Evolutionary conservation across 2,329 filamentous ascomycete genomes (phyloP).

Genomic region (Drechslerella dactyloides): DNA sequence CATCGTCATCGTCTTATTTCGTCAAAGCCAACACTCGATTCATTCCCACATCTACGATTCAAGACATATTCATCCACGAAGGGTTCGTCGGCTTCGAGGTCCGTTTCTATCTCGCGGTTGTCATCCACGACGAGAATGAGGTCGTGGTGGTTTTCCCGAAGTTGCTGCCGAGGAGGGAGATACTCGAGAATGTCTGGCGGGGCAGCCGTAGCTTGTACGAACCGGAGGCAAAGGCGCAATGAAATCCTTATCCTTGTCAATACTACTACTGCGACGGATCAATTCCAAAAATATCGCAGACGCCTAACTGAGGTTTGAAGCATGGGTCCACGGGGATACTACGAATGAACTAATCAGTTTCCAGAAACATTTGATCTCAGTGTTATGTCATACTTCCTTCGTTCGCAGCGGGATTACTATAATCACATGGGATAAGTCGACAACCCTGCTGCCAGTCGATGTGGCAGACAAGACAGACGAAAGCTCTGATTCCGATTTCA

Average conservation of each 20-base stretch:
- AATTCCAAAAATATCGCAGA: constrained; percentile 3
- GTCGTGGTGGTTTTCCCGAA: constrained; percentile 93
- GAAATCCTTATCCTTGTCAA: constrained; percentile 8
- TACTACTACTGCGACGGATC: background rate
- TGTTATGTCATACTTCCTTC: background rate
- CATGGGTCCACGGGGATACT: background rate
- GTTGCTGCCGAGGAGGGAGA: constrained; percentile 73
- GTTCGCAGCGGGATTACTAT: background rate
- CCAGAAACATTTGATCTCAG: constrained; percentile 5
- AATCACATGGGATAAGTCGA: background rate
- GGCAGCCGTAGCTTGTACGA: constrained; percentile 81
- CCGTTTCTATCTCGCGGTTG: constrained; percentile 83
- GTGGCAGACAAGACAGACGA: too few relatives aligned
- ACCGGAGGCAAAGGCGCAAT: constrained; percentile 55
- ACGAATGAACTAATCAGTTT: constrained; percentile 24
- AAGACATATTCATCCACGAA: constrained; percentile 93
- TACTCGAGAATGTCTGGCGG: constrained; percentile 89
- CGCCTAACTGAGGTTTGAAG: background rate
- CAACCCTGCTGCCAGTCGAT: background rate
- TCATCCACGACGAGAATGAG: constrained; percentile 86
- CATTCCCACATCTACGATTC: constrained; percentile 90
- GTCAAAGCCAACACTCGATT: constrained; percentile 62
- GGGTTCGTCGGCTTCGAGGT: constrained; percentile 93
- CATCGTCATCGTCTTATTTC: constrained; percentile 72
- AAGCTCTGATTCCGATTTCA: background rate